phyloP scores from a whole-genome alignment of 306 rosid species.

The Erythrophleum fordii region DNA sequence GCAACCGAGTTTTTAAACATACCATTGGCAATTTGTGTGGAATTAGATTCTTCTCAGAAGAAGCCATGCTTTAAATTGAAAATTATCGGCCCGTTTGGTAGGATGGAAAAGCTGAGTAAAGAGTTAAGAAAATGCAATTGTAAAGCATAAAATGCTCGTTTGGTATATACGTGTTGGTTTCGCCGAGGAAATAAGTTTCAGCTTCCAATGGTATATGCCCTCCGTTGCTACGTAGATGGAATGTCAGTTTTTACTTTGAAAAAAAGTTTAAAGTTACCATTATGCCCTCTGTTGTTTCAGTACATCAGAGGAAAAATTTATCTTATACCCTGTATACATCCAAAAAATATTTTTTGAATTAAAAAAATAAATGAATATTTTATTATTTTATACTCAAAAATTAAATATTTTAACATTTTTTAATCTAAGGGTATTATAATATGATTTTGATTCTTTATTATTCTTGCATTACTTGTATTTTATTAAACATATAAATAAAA shows the following conservation, averaged over 20 bases:
- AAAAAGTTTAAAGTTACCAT: neutral
- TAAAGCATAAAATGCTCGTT: neutral
- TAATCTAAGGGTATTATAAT: too few species aligned
- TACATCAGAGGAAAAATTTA: too few species aligned
- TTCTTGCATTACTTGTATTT: neutral
- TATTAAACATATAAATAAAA: neutral
- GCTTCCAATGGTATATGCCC: neutral
- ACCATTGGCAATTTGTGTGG: neutral
- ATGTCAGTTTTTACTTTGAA: neutral
- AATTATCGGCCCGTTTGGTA: neutral
- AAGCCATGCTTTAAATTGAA: constrained; percentile 11
- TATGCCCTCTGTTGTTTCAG: neutral
- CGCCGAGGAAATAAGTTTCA: neutral
- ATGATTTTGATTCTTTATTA: too few species aligned
- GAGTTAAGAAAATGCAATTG: neutral
- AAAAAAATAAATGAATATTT: too few species aligned
- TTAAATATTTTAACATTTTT: too few species aligned
- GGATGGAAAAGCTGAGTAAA: neutral
- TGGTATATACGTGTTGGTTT: neutral
- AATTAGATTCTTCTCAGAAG: neutral
- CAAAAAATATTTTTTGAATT: too few species aligned
- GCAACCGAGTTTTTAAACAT: too few species aligned
- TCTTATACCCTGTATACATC: too few species aligned
- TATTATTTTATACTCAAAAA: too few species aligned
- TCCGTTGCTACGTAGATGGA: neutral